Evolutionary conservation across 192 early-diverging fungal species (phyloP).

Genomic region (Podochytrium sp.): DNA sequence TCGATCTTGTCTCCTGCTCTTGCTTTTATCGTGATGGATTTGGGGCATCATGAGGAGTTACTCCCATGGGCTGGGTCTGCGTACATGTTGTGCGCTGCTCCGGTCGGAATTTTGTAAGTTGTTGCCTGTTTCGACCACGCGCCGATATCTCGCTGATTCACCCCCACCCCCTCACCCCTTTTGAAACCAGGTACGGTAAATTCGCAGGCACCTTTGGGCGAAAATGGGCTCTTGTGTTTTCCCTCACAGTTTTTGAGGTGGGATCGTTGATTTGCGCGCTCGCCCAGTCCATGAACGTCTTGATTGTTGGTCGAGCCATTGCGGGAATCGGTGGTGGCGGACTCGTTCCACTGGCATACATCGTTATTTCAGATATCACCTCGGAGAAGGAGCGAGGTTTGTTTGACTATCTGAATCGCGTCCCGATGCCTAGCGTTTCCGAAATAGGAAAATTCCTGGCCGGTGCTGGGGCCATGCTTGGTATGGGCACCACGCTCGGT

Average conservation of each 20-base stretch:
- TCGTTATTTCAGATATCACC: slow-evolving; percentile 40
- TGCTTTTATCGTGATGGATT: slow-evolving; percentile 70
- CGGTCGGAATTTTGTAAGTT: background rate
- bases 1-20: slow-evolving; percentile 84
- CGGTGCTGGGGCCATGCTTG: slow-evolving; percentile 73
- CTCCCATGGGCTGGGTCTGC: slow-evolving; percentile 82
- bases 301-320: slow-evolving; percentile 74
- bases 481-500: slow-evolving; percentile 73
- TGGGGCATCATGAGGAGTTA: slow-evolving; percentile 61
- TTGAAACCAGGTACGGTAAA: slow-evolving; percentile 61
- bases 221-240: slow-evolving; percentile 66
- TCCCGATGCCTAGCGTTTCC: no score
- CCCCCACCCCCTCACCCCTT: background rate
- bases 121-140: background rate
- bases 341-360: slow-evolving; percentile 72
- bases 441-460: slow-evolving; percentile 71
- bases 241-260: slow-evolving; percentile 71
- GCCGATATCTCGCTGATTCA: no score
- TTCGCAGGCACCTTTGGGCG: slow-evolving; percentile 88
- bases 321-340: slow-evolving; percentile 78
- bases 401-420: slow-evolving; percentile 46
- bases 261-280: slow-evolving; percentile 58
- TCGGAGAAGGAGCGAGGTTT: slow-evolving; percentile 50
- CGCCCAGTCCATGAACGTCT: slow-evolving; percentile 51
- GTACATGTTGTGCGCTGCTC: slow-evolving; percentile 62